Evolutionary conservation across 2,329 filamentous ascomycete genomes (phyloP).

Genomic region (Cadophora sp.): DNA sequence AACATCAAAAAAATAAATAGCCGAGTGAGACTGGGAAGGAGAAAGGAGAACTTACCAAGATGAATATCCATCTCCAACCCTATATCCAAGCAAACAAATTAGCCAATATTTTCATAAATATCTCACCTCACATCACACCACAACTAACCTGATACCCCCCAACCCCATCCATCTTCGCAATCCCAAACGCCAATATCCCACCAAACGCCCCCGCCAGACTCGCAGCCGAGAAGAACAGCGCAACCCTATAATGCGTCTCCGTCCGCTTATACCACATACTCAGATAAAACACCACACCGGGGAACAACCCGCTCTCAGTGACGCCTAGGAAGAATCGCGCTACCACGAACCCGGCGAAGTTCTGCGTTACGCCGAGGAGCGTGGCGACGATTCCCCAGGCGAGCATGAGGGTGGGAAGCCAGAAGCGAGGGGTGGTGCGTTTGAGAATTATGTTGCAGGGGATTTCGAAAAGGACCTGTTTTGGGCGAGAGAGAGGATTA

Average conservation of each 20-base stretch:
- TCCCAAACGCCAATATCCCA: constrained; percentile 53
- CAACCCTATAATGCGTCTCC: constrained; percentile 7
- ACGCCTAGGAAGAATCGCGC: constrained; percentile 63
- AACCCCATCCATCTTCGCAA: constrained; percentile 55
- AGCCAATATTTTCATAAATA: background rate
- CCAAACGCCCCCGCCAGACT: constrained; percentile 53
- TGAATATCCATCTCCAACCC: constrained; percentile 54
- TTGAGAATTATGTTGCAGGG: constrained; percentile 69
- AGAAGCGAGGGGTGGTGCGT: constrained; percentile 61
- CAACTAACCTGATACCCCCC: constrained; percentile 44
- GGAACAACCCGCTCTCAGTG: constrained; percentile 60
- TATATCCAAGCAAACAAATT: constrained; percentile 31
- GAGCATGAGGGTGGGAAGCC: constrained; percentile 64
- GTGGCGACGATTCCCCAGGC: constrained; percentile 63
- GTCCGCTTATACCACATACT: constrained; percentile 50
- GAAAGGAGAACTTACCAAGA: constrained; percentile 37
- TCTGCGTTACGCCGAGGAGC: constrained; percentile 56
- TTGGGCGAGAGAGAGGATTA: background rate
- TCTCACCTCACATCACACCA: background rate
- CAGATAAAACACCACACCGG: constrained; percentile 60
- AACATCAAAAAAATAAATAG: background rate
- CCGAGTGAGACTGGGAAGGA: background rate
- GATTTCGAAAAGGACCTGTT: constrained; percentile 60
- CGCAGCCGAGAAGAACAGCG: constrained; percentile 47
- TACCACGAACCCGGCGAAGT: constrained; percentile 57